Base-by-base conservation (phyloP, 352 stramenopile species). In the Achlya hypogyna region DNA sequence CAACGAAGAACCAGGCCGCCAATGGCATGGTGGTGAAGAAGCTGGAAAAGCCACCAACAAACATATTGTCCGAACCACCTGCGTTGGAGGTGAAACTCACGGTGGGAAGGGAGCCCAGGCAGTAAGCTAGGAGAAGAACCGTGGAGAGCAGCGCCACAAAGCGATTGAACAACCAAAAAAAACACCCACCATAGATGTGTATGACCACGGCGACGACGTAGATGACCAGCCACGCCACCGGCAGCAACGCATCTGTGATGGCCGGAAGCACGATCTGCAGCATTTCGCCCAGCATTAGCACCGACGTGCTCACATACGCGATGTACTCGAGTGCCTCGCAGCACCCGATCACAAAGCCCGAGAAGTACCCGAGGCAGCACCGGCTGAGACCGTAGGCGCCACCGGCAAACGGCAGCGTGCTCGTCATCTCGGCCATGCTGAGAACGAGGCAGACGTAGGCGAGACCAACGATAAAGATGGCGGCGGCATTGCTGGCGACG, bases 131-230 rank as follows among this genome's bases (percentile, higher is more conserved):
- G 34, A 78, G 63, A 52, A 77, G 62, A 23, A 75, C 66, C 14
- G 75, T 56, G 31, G 72, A 77, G 28, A 73, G 42, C 32, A 74
- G 35, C 22, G 69, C 72, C 38, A 79, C 58, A 38, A 69, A n/a
- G 28, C 70, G 29, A 45, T 74, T 79, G 53, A 65, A 75, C 18
- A 58, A 49, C 74, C 72, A 79, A 60, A 78, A 79, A 42, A 75
- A 22, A 28, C 63, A 53, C 29, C 65, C 72, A 1, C 72, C 71
- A 16, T 42, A 40, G 51, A 72, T 38, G 45, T 76, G 67, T n/a
- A 79, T 42, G 10, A 45, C 53, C 14, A 76, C 40, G n/a, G 63
- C 42, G 18, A 49, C 62, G 16, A 20, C 40, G 62, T 79, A 78
- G 38, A 74, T 67, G 38, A 75, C 23, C 20, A 71, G 22, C 54